Evolutionary conservation across 2,329 filamentous ascomycete species (phyloP).

Genomic region (Hymenoscyphus salicellus): DNA sequence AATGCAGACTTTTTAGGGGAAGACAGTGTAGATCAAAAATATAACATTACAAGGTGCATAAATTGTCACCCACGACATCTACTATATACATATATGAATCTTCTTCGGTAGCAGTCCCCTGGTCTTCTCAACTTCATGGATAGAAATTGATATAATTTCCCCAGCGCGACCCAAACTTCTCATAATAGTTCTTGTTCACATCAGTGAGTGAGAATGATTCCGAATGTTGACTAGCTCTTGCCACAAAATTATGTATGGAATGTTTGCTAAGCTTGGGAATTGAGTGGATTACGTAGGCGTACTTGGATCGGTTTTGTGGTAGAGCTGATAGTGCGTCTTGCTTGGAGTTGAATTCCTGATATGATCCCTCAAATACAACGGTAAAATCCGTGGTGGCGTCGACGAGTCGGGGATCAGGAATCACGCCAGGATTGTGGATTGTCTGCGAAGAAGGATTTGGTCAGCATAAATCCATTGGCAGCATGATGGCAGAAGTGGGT

Average conservation of each 20-base stretch:
- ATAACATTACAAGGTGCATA: too few species aligned
- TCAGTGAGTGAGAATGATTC: constrained; percentile 1
- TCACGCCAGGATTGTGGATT: constrained; percentile 11
- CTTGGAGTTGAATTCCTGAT: constrained; percentile 1
- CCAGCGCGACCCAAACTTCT: constrained; percentile 2
- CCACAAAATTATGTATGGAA: constrained; percentile 2
- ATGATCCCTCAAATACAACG: constrained; percentile 11
- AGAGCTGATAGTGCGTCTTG: neutral
- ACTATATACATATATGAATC: too few species aligned
- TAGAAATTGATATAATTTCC: constrained; percentile 3
- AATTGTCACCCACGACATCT: too few species aligned
- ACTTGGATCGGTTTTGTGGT: neutral
- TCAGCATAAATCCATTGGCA: neutral
- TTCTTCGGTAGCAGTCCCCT: neutral
- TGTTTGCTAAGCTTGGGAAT: neutral
- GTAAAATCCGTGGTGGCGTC: neutral
- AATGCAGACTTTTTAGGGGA: too few species aligned
- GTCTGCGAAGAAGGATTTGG: neutral
- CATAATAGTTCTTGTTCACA: constrained; percentile 6
- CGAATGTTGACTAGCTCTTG: neutral
- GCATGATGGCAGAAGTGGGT: neutral
- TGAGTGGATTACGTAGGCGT: constrained; percentile 3
- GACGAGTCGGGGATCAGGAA: constrained; percentile 7
- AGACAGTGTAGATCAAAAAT: too few species aligned
- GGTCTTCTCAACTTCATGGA: neutral